Base-by-base conservation (phyloP, 257 asterid species). In the Penstemon eatonii region DNA sequence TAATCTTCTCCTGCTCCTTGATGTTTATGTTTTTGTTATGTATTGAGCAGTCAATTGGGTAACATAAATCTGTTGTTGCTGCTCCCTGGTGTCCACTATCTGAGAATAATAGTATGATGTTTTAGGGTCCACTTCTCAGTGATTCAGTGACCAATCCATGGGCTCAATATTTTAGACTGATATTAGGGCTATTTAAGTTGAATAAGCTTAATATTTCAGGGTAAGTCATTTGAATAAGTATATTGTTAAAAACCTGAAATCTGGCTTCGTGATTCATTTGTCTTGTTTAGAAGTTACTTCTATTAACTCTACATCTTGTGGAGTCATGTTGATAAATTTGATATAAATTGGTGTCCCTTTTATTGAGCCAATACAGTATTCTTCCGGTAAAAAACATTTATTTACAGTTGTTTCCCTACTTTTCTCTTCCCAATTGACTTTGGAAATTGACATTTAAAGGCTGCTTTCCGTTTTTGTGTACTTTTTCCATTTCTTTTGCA, bases 401-500 rank as follows among this genome's bases (percentile, higher is more conserved):
- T 66, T 60, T 45, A 18, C 18, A 11, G 56, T 50, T 60, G 60
- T 65, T 59, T 37, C 60, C 12, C 19, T 42, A 41, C 4, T 66
- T 56, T 33, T 47, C 15, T 46, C 36, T 63, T 72, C 38, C 2
- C 4, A 49, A 7, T 6, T 15, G 40, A 7, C 38, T n/a, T 4
- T 18, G 50, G 59, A 50, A 56, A 63, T 37, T 55, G 59, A 47
- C 66, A 15, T 37, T 45, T 19, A 11, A 56, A 53, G 73, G 54
- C 46, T 54, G 55, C 36, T 53, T 49, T 36, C 46, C 36, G 47
- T 44, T 43, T 66, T 15, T 45, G 15, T 47, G 60, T 39, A 43
- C 57, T n/a, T 9, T 33, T 74, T 65, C 60, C 56, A 41, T 39
- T 63, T 78, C 45, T 64, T 63, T 56, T 85, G 87, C 86, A 89